A percentile compares a stretch with the other conserved stretches of the same genome.
Conservation (phyloP, 225 moss, liverwort and hornwort genomes). For the Antitrichia curtipendula region DNA sequence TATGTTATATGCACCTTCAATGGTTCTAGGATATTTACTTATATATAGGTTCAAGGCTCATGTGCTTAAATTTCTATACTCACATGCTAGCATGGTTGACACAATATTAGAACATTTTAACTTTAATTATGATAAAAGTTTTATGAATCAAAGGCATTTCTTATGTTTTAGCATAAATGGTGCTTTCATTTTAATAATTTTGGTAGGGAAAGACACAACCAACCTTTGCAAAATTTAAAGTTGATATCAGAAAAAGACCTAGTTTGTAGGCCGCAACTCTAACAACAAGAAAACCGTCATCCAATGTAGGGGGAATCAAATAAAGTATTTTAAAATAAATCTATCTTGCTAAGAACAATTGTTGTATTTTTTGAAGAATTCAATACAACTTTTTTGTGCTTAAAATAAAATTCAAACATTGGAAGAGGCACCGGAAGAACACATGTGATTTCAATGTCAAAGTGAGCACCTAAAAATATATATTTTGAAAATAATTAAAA, state of each 20-base stretch:
- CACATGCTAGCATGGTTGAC: no score
- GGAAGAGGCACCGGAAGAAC: accelerated
- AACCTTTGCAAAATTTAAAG: neutral
- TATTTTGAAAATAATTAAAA: neutral
- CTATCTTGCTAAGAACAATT: neutral
- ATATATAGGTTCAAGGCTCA: no score
- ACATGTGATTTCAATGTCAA: neutral
- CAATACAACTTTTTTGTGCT: neutral
- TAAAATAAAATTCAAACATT: neutral
- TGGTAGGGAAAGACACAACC: no score
- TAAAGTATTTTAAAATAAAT: neutral
- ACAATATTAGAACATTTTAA: neutral
- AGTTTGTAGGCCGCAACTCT: accelerated
- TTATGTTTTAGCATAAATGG: neutral
- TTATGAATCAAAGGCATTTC: neutral
- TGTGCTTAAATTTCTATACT: no score
- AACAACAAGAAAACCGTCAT: accelerated
- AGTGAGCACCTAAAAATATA: accelerated
- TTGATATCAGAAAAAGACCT: neutral
- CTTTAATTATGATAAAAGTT: neutral
- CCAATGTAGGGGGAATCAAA: neutral
- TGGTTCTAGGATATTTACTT: no score
- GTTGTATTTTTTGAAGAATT: neutral
- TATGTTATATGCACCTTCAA: no score
- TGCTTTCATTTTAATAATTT: neutral